Conservation (phyloP, 495 filamentous ascomycete species). For the Patellaria atrata region DNA sequence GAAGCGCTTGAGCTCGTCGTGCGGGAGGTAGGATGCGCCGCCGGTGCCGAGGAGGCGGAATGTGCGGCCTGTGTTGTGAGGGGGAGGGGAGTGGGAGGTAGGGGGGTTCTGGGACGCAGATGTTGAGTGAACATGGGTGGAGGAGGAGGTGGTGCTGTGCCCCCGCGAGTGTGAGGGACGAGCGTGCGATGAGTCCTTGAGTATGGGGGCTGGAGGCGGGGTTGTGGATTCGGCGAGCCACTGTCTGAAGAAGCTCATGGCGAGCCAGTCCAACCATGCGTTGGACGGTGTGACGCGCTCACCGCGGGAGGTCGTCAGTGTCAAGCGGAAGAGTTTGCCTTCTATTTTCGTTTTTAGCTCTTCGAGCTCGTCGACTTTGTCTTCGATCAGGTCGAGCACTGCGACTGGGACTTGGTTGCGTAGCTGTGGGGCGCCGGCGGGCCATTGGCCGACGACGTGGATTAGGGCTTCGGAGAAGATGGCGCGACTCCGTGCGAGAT, state of each 20-base stretch:
- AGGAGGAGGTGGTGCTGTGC: not conserved
- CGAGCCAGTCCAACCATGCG: conserved; percentile 76
- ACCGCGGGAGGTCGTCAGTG: conserved; percentile 60
- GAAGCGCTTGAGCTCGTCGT: conserved; percentile 81
- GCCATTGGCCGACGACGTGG: conserved; percentile 89
- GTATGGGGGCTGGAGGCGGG: conserved; percentile 37
- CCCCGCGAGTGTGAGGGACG: conserved; percentile 1
- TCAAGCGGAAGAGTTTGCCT: conserved; percentile 63
- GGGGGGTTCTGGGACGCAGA: conserved; percentile 11
- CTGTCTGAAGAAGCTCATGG: conserved; percentile 69
- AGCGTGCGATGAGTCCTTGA: conserved; percentile 19
- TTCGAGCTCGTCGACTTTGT: conserved; percentile 54
- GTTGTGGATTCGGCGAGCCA: conserved; percentile 83
- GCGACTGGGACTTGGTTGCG: conserved; percentile 51
- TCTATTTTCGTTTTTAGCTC: conserved; percentile 64
- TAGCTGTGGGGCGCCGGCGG: conserved; percentile 59
- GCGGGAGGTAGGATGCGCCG: conserved; percentile 50
- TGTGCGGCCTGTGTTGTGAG: conserved; percentile 45
- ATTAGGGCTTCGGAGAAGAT: conserved; percentile 84
- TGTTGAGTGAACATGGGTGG: not conserved
- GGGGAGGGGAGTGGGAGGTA: conserved; percentile 18
- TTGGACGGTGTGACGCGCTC: conserved; percentile 66
- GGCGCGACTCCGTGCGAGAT: conserved; percentile 64
- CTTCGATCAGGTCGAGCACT: conserved; percentile 77
- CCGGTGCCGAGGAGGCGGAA: conserved; percentile 54